Conservation (phyloP, 805 yeast species). For the Candida tammaniensis region DNA sequence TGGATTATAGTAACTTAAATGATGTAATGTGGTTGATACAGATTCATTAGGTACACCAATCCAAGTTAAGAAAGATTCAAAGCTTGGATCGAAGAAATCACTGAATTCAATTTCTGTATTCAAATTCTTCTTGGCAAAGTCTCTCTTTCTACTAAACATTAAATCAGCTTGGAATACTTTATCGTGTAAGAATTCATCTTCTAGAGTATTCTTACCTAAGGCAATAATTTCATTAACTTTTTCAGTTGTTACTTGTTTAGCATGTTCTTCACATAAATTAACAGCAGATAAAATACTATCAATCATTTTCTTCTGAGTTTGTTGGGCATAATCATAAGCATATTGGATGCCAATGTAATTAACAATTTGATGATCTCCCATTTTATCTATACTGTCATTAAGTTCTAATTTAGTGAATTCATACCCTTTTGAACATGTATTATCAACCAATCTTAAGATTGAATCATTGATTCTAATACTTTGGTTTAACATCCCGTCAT, state of each 20-base stretch:
- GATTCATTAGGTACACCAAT: conserved; percentile 35
- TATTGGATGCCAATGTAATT: conserved; percentile 61
- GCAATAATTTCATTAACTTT: conserved; percentile 61
- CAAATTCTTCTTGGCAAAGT: conserved; percentile 56
- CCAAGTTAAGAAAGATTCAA: conserved; percentile 55
- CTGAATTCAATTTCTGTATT: conserved; percentile 55
- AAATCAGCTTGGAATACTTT: conserved; percentile 65
- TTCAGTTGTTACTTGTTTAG: conserved; percentile 56
- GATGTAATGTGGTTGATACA: conserved; percentile 24
- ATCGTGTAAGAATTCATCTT: conserved; percentile 57
- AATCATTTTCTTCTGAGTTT: conserved; percentile 67
- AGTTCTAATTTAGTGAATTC: conserved; percentile 57
- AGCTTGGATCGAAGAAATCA: conserved; percentile 81
- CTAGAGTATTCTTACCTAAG: conserved; percentile 63
- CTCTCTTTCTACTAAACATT: conserved; percentile 80
- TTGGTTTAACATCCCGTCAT: conserved; percentile 49
- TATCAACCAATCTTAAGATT: conserved; percentile 64
- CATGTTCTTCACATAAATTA: conserved; percentile 60
- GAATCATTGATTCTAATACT: conserved; percentile 56
- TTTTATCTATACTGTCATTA: conserved; percentile 45
- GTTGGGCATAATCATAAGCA: conserved; percentile 64
- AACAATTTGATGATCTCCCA: conserved; percentile 52
- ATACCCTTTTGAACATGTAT: conserved; percentile 55
- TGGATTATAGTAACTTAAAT: conserved; percentile 34
- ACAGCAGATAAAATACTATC: conserved; percentile 66